phyloP scores from a whole-genome alignment of 1,139 yeast species.

The Pneumocystis canis region DNA sequence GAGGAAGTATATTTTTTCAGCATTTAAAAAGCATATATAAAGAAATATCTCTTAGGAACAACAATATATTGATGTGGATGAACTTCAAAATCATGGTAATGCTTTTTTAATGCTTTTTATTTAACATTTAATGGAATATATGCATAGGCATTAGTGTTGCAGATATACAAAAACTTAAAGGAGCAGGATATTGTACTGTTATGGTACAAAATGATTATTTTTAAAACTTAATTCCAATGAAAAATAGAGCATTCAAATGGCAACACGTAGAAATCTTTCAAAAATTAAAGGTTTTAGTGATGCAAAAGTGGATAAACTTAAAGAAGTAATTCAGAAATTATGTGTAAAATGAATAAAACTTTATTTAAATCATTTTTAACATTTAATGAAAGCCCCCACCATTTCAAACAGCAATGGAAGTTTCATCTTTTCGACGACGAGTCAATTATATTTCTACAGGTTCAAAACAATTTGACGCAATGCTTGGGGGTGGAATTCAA shows the following conservation, averaged over 20 bases:
- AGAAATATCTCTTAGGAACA: background rate
- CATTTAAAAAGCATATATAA: background rate
- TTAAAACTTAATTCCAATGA: background rate
- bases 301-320: slow-evolving; percentile 45
- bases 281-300: slow-evolving; percentile 45
- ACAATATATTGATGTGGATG: slow-evolving; percentile 33
- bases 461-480: slow-evolving; percentile 37
- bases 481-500: slow-evolving; percentile 40
- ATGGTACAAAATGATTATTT: slow-evolving; percentile 27
- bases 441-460: slow-evolving; percentile 41
- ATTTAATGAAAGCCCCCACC: slow-evolving; percentile 24
- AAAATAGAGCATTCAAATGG: slow-evolving; percentile 35
- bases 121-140: background rate
- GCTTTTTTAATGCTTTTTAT: background rate
- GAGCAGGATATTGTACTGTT: slow-evolving; percentile 41
- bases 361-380: too few species aligned
- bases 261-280: slow-evolving; percentile 38
- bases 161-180: slow-evolving; percentile 39
- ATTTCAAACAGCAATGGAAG: slow-evolving; percentile 40
- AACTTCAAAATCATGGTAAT: slow-evolving; percentile 39
- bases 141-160: slow-evolving; percentile 34
- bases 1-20: background rate
- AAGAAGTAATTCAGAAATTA: slow-evolving; percentile 44
- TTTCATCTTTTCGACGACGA: slow-evolving; percentile 35
- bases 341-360: too few species aligned